A percentile compares a stretch with the other conserved stretches of the same genome.
phyloP scores from a whole-genome alignment of 1,139 yeast genomes.

The Geotrichum citri-aurantii region DNA sequence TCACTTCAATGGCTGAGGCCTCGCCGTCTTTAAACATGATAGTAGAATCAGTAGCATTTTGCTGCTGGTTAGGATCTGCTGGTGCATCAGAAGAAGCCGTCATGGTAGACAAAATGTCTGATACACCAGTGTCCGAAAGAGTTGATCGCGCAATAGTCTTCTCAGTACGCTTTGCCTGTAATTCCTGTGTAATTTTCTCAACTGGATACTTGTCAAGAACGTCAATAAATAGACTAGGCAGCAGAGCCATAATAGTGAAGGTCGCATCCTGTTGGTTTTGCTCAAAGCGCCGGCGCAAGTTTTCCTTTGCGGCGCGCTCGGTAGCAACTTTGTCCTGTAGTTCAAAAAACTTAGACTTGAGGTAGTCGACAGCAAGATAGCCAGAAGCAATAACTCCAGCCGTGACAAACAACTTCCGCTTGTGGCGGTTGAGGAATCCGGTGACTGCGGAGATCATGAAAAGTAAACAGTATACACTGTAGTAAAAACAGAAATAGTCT shows the following conservation, averaged over 20 bases:
- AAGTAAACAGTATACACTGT: not conserved
- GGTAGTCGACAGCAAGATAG: conserved; percentile 53
- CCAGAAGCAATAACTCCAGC: conserved; percentile 56
- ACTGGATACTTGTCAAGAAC: conserved; percentile 61
- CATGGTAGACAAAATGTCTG: conserved; percentile 31
- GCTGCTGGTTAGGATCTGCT: not conserved
- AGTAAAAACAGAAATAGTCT: not conserved
- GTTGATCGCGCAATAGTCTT: conserved; percentile 20
- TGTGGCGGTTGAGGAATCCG: conserved; percentile 56
- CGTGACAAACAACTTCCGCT: conserved; percentile 52
- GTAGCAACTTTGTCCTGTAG: conserved; percentile 64
- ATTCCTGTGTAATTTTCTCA: conserved; percentile 65
- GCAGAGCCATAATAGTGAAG: conserved; percentile 73
- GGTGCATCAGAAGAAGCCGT: conserved; percentile 29
- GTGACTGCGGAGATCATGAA: conserved; percentile 47
- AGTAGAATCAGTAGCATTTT: conserved; percentile 5
- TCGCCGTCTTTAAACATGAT: conserved; percentile 4
- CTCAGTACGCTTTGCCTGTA: conserved; percentile 54
- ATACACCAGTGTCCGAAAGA: conserved; percentile 17
- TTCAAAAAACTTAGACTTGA: conserved; percentile 55
- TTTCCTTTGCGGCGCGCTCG: conserved; percentile 70
- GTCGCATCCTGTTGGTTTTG: conserved; percentile 92
- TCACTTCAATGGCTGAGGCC: conserved; percentile 14
- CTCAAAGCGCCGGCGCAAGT: conserved; percentile 52
- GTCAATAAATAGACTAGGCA: conserved; percentile 70